Evolutionary conservation across 108 stramenopile species (phyloP).

Genomic region (Pseudonitzschia delicatissima): DNA sequence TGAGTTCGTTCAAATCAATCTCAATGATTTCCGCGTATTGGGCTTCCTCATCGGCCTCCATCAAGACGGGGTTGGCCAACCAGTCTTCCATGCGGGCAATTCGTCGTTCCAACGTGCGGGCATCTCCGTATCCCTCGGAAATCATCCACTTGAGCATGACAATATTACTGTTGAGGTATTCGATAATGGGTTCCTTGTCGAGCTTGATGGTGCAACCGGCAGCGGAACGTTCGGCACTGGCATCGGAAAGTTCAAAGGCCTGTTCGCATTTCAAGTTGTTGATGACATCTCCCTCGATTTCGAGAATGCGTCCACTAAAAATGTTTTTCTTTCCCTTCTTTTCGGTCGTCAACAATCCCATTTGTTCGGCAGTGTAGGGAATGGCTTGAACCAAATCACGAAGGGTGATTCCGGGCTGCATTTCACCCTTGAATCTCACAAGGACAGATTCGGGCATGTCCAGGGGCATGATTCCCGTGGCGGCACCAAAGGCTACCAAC

Average conservation of each 20-base stretch:
- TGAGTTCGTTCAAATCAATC: constrained; percentile 90
- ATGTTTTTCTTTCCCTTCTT: constrained; percentile 97
- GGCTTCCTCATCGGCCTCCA: constrained; percentile 89
- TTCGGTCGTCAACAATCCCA: constrained; percentile 88
- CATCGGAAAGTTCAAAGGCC: constrained; percentile 93
- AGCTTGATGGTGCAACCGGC: constrained; percentile 96
- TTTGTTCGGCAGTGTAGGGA: constrained; percentile 91
- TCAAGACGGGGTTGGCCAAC: constrained; percentile 81
- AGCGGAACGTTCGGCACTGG: constrained; percentile 91
- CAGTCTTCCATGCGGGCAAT: constrained; percentile 95
- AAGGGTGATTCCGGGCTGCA: constrained; percentile 95
- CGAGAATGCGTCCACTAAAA: constrained; percentile 93
- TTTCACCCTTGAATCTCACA: constrained; percentile 87
- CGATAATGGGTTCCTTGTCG: constrained; percentile 92
- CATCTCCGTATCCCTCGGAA: constrained; percentile 93
- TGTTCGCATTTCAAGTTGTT: constrained; percentile 94
- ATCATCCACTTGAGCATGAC: constrained; percentile 99
- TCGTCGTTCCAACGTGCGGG: constrained; percentile 89
- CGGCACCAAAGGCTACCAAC: constrained; percentile 93
- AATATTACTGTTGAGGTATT: constrained; percentile 90
- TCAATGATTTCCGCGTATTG: constrained; percentile 91
- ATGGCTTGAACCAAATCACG: constrained; percentile 96
- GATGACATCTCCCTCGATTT: constrained; percentile 87
- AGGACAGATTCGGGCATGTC: constrained; percentile 95
- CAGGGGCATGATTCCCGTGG: constrained; percentile 95